Conservation (phyloP, 805 yeast species). For the Torulaspora indica region DNA sequence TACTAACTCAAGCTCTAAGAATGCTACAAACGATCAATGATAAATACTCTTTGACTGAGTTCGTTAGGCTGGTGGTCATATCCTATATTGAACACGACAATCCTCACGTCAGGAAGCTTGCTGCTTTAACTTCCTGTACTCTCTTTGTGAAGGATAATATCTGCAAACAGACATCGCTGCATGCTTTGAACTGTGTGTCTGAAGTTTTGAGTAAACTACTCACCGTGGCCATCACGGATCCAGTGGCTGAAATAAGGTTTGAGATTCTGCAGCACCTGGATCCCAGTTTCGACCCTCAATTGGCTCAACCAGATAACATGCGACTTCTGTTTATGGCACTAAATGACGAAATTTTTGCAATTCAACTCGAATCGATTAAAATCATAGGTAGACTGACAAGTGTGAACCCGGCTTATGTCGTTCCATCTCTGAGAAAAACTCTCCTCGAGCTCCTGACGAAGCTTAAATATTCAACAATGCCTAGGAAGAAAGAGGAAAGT, state of each 20-base stretch:
- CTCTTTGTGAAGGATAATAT: conserved; percentile 75
- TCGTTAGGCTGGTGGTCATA: conserved; percentile 80
- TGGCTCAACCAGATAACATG: conserved; percentile 91
- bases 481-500: conserved; percentile 79
- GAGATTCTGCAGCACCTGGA: conserved; percentile 73
- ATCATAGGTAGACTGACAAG: conserved; percentile 79
- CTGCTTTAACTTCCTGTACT: conserved; percentile 77
- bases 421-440: conserved; percentile 85
- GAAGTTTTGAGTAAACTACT: conserved; percentile 78
- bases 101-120: conserved; percentile 73
- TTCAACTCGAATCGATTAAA: conserved; percentile 70
- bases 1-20: conserved; percentile 72
- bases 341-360: conserved; percentile 83
- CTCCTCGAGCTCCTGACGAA: conserved; percentile 80
- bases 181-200: conserved; percentile 76
- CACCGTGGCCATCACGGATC: conserved; percentile 82
- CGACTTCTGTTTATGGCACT: conserved; percentile 78
- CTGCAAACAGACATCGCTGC: conserved; percentile 74
- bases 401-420: conserved; percentile 91
- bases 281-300: conserved; percentile 77
- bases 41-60: conserved; percentile 73
- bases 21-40: conserved; percentile 74
- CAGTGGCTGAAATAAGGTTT: conserved; percentile 75
- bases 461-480: conserved; percentile 72
- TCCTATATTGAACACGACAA: conserved; percentile 76